Base-by-base conservation (phyloP, 2,329 filamentous ascomycete species). In the Phyllosticta capitalensis region DNA sequence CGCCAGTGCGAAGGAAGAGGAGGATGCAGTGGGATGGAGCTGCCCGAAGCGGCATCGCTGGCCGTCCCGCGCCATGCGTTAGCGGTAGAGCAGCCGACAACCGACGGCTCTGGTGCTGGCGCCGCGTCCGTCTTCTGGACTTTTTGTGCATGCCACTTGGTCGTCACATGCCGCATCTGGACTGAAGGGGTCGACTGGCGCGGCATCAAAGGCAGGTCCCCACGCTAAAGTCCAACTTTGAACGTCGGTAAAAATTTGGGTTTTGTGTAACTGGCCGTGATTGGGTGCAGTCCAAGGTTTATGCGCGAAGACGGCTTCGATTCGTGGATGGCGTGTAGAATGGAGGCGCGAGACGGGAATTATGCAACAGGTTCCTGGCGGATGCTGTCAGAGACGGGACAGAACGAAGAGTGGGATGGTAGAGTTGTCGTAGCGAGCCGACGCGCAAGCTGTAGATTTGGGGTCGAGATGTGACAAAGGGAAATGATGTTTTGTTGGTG, bases 201-300 rank as follows among this genome's bases (percentile, higher is more conserved):
- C 20, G 19, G 20, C 50, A 21, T 21, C 50, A 52, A 22, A 52
- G 22, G 22, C 20, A 52, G 20, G 50, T 22, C 22, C 20, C 50
- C 50, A 26, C 19, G 50, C 50, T 52, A 52, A 22, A 10, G 19
- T 52, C 50, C 26, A 59, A 59, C 52, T 21, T 59, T 49, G 53
- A 52, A 59, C 58, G 53, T 59, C 58, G 55, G 48, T 17, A 48
- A 49, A 33, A 55, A 55, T 59, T 59, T 48, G 52, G 53, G 54
- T 59, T 58, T 59, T 55, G 58, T 55, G 58, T 55, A 59, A 59
- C 58, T 55, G 38, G 38, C 38, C 7, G 38, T 45, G 38, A 45
- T n/a, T 45, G 38, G 38, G 38, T 14, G 14, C n/a, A 45, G 17
- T 12, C 14, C 7, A 6, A n/a, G 38, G 38, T n/a, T 45, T n/a